A percentile compares a stretch with the other conserved stretches of the same genome.
Evolutionary conservation across 768 basidiomycete species (phyloP).

Genomic region (Clathrus columnatus): DNA sequence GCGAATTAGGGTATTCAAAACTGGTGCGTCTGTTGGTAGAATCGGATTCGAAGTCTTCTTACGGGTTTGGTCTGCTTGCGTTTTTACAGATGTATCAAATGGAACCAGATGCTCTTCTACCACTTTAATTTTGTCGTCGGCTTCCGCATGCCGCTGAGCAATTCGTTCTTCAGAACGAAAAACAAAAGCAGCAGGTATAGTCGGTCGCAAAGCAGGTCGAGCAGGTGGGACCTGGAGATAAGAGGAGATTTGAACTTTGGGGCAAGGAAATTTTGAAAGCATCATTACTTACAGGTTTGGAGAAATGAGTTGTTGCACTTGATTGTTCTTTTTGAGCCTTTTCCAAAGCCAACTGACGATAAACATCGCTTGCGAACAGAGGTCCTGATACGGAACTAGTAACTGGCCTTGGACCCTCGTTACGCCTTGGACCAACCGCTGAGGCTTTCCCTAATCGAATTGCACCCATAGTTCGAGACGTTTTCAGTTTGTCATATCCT

Average conservation of each 20-base stretch:
- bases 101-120: conserved; percentile 20
- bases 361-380: conserved; percentile 1
- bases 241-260: neutral
- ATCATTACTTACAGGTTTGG: conserved; percentile 25
- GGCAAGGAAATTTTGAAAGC: conserved; percentile 18
- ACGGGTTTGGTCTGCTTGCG: conserved; percentile 23
- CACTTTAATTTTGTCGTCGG: conserved; percentile 22
- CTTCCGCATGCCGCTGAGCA: conserved; percentile 36
- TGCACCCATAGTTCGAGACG: neutral
- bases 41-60: conserved; percentile 40
- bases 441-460: neutral
- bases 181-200: conserved; percentile 43
- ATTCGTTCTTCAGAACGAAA: conserved; percentile 43
- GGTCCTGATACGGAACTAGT: neutral
- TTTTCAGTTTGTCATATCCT: neutral
- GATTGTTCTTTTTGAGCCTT: conserved; percentile 8
- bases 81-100: conserved; percentile 21
- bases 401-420: too few species aligned
- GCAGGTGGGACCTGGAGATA: conserved; percentile 18
- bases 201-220: conserved; percentile 24
- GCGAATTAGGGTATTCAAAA: conserved; percentile 46
- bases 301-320: conserved; percentile 19
- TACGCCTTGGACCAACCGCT: neutral
- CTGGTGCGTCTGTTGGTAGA: conserved; percentile 35
- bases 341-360: conserved; percentile 3